Base-by-base conservation (phyloP, 192 early-diverging fungal genomes). In the Umbelopsis vinacea region DNA sequence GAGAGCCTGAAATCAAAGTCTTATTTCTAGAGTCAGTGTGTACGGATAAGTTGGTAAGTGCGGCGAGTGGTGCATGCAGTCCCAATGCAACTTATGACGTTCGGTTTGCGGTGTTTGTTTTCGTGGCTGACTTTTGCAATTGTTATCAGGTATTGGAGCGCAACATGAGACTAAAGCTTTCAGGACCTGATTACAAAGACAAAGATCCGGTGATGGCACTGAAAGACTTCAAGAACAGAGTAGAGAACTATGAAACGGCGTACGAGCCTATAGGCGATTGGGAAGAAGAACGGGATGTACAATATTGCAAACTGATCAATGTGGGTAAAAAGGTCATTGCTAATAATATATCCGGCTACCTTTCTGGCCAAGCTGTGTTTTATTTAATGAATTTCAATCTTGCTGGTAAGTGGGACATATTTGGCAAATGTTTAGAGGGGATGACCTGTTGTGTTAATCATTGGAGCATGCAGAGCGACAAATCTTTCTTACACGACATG, bases 341-440 rank as follows among this genome's bases (percentile, higher is more conserved):
- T 17, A 87, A 96, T 83, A 95, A 96, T 74, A 95, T 97, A 71
- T 90, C 92, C 74, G 97, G 97, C 53, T 99, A 96, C 77, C 79
- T 99, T 47, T 85, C 90, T 38, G 91, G 92, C 21, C 97, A 99
- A 79, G 95, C 94, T 40, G 94, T 99, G 55, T 98, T 99, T 76
- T 99, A 98, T 76, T 78, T 99, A 71, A 98, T 98, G 96, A 97
- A 99, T 80, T 97, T 97, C 78, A 94, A 98, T 74, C 89, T 97
- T 69, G 76, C 87, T 74, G 82, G 90, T 83, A 79, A 76, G 79
- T n/a, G 48, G n/a, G n/a, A 35, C 53, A 24, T 10, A 53, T 40
- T 50, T 50, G 48, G n/a, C 48, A 19, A 35, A 43, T 60, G 7
- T 17, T 54, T 21, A 17, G 15, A 40, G 1, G 57, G 50, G 52